Base-by-base conservation (phyloP, 2,329 filamentous ascomycete species). In the Davidsoniella neocaledoniae region DNA sequence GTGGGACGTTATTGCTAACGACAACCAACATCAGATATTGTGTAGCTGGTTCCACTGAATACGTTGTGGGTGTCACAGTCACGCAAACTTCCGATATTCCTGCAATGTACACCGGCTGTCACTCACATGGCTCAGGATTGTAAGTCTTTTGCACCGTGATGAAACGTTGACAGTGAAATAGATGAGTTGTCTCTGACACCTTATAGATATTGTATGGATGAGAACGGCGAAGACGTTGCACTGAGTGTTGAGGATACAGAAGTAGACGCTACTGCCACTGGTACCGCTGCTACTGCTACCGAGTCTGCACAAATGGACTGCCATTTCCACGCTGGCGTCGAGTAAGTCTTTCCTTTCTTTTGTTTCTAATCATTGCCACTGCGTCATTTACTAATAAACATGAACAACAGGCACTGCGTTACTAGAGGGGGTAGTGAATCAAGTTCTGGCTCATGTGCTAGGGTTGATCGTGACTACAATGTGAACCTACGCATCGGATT, bases 311-410 rank as follows among this genome's bases (percentile, higher is more conserved):
- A 42, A 47, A 53, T 69, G 55, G 68, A 74, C 56, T 86, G 81
- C 56, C 83, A 87, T 58, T 84, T 81, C 62, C 82, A 87, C 56
- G 81, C 81, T 8, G 81, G 81, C 37, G 77, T 86, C 19, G 79
- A 85, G 80, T 83, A 66, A 63, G 77, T 51, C n/a, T 9, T 36
- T 9, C 5, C 21, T 6, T 10, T 7, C n/a, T 7, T 29, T n/a
- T 7, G 7, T 19, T 19, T n/a, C 3, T 3, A 7, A 2, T 2
- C 7, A 29, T 5, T 29, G 8, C 7, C 6, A 19, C 37, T 43
- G 40, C 14, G 41, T 10, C 17, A 36, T 14, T 17, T 54, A 46
- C 40, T 43, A 54, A 53, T 45, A 33, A 23, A 12, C 29, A 39
- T 23, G 16, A n/a, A 29, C n/a, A 9, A 57, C 62, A 70, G 71